These are phyloP conservation scores for Trametes maxima DNA, from an alignment of 768 basidiomycete genomes.

Conservation along the genomic window DNA sequence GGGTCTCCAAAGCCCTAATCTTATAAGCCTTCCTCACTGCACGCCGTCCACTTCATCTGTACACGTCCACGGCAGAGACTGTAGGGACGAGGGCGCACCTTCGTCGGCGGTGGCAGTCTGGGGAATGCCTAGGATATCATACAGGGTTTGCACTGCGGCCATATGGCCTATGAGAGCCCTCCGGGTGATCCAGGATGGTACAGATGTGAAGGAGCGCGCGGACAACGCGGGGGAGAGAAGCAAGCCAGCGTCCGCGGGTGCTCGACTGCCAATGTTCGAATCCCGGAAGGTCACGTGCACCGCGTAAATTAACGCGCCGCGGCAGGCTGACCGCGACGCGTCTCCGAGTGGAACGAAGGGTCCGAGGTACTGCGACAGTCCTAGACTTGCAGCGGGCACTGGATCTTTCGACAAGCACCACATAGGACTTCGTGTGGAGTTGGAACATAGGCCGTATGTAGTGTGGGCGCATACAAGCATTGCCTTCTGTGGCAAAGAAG, in stretches of 20 bases:
- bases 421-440: too few species aligned
- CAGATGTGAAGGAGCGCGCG: conserved; percentile 11
- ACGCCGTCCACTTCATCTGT: background rate
- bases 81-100: conserved; percentile 21
- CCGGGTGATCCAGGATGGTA: conserved; percentile 15
- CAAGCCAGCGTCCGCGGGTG: background rate
- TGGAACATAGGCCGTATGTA: background rate
- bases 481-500: conserved; percentile 7
- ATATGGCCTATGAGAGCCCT: conserved; percentile 25
- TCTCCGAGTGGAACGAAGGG: too few species aligned
- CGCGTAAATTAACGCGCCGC: conserved; percentile 16
- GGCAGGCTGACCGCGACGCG: background rate
- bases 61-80: background rate
- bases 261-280: conserved; percentile 18
- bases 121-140: conserved; percentile 33
- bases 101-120: conserved; percentile 33
- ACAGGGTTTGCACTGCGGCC: conserved; percentile 27
- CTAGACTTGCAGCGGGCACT: too few species aligned
- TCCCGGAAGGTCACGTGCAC: conserved; percentile 15
- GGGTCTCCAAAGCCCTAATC: conserved; percentile 33
- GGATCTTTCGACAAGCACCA: too few species aligned
- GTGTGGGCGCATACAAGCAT: background rate
- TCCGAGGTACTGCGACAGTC: too few species aligned
- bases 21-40: conserved; percentile 37
- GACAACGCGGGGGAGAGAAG: conserved; percentile 13